Base-by-base conservation (phyloP, 164 flowering plant genomes). In the Nelumbo lutea region DNA sequence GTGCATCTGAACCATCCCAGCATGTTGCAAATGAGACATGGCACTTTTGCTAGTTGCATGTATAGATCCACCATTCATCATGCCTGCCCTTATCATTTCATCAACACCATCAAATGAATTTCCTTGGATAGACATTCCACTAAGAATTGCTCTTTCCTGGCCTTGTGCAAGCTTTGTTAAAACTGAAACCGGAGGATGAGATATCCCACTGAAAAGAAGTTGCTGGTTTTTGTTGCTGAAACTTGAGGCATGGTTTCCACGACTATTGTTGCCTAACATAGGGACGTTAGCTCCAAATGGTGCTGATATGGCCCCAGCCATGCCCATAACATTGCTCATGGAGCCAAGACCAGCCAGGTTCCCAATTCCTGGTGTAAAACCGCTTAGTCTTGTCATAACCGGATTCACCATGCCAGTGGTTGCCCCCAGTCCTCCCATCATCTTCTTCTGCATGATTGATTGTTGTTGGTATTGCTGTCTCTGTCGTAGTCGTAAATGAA, bases 401-500 rank as follows among this genome's bases (percentile, higher is more conserved):
- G 45, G 43, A 59, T 48, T 42, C 45, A 71, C 66, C 64, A 61
- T 43, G 66, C 70, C 61, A 7, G 45, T 11, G n/a, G 65, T 39
- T 8, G 56, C 59, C 14, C 60, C 64, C n/a, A 68, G 43, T 62
- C 70, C 73, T 53, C 74, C 74, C 66, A 74, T 70, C 68, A 50
- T 45, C 48, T 62, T 73, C n/a, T 69, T 43, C 65, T 65, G 75
- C 66, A 64, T 47, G 27, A 64, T 7, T 55, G 65, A 43, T 42
- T 67, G 68, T 44, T 70, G 75, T 55, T 65, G 72, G 8, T 11
- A 45, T 9, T 41, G 67, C 45, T 64, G 77, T 56, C 64, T 43
- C 56, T 61, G 65, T 43, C 46, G 62, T 66, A 74, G 76, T 56
- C 69, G 72, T n/a, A 72, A 38, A 57, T 70, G 75, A 50, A 56